Evolutionary conservation across 495 filamentous ascomycete species (phyloP), one percentile per base, ranked within the genome.

Genomic region (Cladorrhinum samala): DNA sequence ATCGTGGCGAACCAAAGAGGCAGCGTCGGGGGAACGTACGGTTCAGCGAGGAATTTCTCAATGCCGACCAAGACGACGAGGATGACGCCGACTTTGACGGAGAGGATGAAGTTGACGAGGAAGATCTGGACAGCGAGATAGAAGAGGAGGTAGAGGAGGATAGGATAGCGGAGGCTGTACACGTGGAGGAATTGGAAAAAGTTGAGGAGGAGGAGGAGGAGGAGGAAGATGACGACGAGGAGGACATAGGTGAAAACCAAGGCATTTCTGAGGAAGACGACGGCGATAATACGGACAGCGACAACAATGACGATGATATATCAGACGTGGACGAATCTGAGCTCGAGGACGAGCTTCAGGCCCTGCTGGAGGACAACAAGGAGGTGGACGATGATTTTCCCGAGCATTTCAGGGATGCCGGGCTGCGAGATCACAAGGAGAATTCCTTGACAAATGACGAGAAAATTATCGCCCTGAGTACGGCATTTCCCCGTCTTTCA

Each of bases 1-100:
- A 77, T 8, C 56, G 68, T 40, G 67, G 67, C 11, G 70, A 75
- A 8, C 61, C 66, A 1, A 69, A 69, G 14, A 19, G 30, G 0
- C 66, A 69, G 24, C 54, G 52, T 11, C 58, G 59, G 24, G 45
- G 59, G 67, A 30, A 56, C 55, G 52, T 58, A 18, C 58, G 54
- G 21, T 18, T 58, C 23, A 43, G 38, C 9, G 52, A 46, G 1
- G 39, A 53, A n/a, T n/a, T n/a, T 17, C 54, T 56, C 9, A 56
- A 53, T 1, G 62, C 66, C 23, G 46, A 43, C 30, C 51, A 66
- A 19, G 57, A 61, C 6, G 54, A 51, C 6, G 50, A 58, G 8
- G 59, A 62, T 11, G 55, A 49, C 11, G 58, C 57, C 16, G 50
- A 52, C 7, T 20, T 38, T 2, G 52, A 38, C 48, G 9, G 11